Percentiles rank a stretch among this genome's conserved stretches.
Evolutionary conservation across 495 filamentous ascomycete species (phyloP).

Genomic region (Neurospora tetrasperma): DNA sequence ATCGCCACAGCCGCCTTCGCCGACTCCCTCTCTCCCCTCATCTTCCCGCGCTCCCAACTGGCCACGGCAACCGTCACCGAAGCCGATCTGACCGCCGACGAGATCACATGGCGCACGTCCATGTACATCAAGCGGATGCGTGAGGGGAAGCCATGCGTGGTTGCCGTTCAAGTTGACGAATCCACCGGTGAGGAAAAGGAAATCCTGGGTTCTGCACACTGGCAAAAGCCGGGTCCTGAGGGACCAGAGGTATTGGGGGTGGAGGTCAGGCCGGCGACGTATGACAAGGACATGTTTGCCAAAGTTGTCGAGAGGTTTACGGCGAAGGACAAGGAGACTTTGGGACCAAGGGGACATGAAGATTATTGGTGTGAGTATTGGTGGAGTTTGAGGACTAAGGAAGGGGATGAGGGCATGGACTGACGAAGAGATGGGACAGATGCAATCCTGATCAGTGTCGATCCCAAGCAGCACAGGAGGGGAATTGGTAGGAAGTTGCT

Average conservation of each 20-base stretch:
- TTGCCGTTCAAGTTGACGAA: slow-evolving; percentile 14
- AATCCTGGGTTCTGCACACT: slow-evolving; percentile 18
- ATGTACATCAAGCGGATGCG: slow-evolving; percentile 8
- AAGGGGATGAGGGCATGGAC: slow-evolving; percentile 1
- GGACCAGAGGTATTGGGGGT: not conserved
- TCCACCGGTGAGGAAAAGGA: not conserved
- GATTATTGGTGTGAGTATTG: not conserved
- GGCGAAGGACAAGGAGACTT: not conserved
- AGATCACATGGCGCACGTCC: slow-evolving; percentile 11
- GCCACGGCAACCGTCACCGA: not conserved
- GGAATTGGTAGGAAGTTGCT: slow-evolving; percentile 20
- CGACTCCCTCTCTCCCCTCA: slow-evolving; percentile 2
- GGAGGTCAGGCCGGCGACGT: not conserved
- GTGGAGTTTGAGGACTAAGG: not conserved
- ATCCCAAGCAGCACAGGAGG: slow-evolving; percentile 14
- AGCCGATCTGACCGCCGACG: slow-evolving; percentile 3
- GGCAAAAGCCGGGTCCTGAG: slow-evolving; percentile 7
- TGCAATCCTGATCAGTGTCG: slow-evolving; percentile 11
- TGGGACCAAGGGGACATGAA: not conserved
- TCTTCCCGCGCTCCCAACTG: slow-evolving; percentile 14
- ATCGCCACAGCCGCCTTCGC: slow-evolving; percentile 12
- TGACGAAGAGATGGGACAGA: slow-evolving; percentile 11
- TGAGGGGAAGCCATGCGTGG: slow-evolving; percentile 10
- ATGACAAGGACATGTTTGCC: not conserved
- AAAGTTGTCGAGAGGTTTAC: not conserved